These are phyloP conservation scores for Gymnopilus junonius DNA, from an alignment of 768 basidiomycete genomes.

Conservation along the genomic window DNA sequence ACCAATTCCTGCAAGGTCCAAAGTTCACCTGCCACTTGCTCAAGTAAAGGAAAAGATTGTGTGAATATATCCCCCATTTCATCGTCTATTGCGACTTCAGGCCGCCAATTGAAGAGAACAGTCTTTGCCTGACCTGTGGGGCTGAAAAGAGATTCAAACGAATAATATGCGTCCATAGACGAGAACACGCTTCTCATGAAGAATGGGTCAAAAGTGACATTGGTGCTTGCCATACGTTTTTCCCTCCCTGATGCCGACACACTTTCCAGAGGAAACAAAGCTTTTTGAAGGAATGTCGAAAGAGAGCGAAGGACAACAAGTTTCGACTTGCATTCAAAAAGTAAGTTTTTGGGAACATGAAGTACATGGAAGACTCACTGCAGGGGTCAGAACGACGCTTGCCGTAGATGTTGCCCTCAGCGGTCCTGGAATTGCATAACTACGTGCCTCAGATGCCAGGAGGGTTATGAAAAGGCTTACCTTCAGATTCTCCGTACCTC, in stretches of 20 bases:
- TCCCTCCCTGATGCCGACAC: constrained; percentile 9
- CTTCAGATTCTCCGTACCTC: constrained; percentile 59
- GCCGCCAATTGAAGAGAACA: constrained; percentile 33
- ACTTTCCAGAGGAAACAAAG: constrained; percentile 35
- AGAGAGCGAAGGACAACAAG: constrained; percentile 77
- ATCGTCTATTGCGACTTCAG: constrained; percentile 39
- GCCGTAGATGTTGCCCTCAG: constrained; percentile 61
- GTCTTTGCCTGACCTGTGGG: constrained; percentile 22
- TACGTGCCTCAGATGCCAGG: neutral
- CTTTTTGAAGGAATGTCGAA: constrained; percentile 63
- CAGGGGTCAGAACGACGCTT: constrained; percentile 65
- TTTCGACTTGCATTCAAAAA: constrained; percentile 59
- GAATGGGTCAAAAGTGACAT: constrained; percentile 52
- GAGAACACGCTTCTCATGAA: constrained; percentile 67
- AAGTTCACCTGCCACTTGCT: constrained; percentile 19
- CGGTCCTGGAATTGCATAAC: constrained; percentile 32
- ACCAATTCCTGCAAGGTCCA: constrained; percentile 41
- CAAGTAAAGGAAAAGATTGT: constrained; percentile 26
- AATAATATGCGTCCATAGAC: constrained; percentile 50
- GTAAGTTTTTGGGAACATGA: constrained; percentile 2
- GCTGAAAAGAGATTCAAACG: constrained; percentile 54
- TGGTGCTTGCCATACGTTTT: neutral
- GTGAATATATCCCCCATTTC: constrained; percentile 37
- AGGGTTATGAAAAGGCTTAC: constrained; percentile 32
- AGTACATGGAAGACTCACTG: constrained; percentile 44